Evolutionary conservation across 1,284 basidiomycete genomes (phyloP).

Genomic region (Phaffia rhodozyma): DNA sequence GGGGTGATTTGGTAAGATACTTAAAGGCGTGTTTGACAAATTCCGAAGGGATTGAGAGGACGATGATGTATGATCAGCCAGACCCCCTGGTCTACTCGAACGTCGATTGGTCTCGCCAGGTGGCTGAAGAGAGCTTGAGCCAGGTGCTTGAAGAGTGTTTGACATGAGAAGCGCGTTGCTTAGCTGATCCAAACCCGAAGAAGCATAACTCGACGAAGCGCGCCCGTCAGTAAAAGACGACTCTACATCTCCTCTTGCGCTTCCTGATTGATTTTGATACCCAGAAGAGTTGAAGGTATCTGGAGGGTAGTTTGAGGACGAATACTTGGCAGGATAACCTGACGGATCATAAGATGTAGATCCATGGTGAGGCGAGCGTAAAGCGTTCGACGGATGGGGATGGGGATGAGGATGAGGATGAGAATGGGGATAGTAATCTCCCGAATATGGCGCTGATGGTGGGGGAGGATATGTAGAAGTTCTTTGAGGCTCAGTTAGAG

Average conservation of each 20-base stretch:
- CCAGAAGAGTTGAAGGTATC: not conserved
- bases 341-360: not conserved
- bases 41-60: not conserved
- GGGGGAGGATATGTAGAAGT: not conserved
- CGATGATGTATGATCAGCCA: not conserved
- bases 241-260: too few species aligned
- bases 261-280: not conserved
- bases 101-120: not conserved
- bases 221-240: too few species aligned
- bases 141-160: not conserved
- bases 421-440: not conserved
- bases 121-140: not conserved
- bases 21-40: not conserved
- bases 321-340: not conserved
- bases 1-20: constrained; percentile 13
- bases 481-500: not conserved
- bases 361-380: too few species aligned
- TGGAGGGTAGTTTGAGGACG: not conserved
- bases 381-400: too few species aligned
- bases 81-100: not conserved
- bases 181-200: not conserved
- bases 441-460: not conserved
- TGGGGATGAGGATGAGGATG: too few species aligned
- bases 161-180: not conserved
- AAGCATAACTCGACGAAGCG: too few species aligned